Base-by-base conservation (phyloP, 345 rosid species). In the Litchi chinensis region DNA sequence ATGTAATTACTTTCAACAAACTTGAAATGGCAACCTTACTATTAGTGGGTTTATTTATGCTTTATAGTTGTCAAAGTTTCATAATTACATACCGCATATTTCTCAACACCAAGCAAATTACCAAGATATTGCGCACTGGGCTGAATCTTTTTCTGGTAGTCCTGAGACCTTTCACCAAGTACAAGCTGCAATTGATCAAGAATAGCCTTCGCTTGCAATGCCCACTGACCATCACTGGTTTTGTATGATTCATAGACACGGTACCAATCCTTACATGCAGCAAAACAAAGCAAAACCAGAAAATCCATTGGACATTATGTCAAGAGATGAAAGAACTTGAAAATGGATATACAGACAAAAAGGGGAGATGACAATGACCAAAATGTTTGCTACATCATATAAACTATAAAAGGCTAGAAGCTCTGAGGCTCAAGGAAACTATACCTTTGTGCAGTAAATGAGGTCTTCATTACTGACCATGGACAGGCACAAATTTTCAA, bases 41-140 rank as follows among this genome's bases (percentile, higher is more conserved):
- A 70, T 11, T 10, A 71, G 52, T 54, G 28, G 73, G 68, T 43
- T 70, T 32, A 5, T 70, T 69, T 50, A 75, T 43, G 43, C 40
- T 37, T 44, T 10, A 65, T 37, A 24, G 52, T 13, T 12, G 26
- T 63, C 6, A 9, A 50, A 74, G 52, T 26, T 78, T 21, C 76
- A 68, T 21, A 28, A 73, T 79, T 18, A 71, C 83, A 56, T 75
- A 84, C 90, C 77, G 26, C 77, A 57, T 69, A 57, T 71, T 84
- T 80, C 50, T 65, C 69, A 75, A 87, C 74, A 52, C 85, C 80
- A 68, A 87, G 82, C 80, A 84, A 50, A 54, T 65, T 71, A 28
- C 90, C 90, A 68, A 87, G 90, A 79, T 85, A 85, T 65, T 79
- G 46, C 6, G 68, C 85, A 70, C 82, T 79, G 65, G 90, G 88